Base-by-base conservation (phyloP, 768 basidiomycete species). In the Xerocomellus intermedius region DNA sequence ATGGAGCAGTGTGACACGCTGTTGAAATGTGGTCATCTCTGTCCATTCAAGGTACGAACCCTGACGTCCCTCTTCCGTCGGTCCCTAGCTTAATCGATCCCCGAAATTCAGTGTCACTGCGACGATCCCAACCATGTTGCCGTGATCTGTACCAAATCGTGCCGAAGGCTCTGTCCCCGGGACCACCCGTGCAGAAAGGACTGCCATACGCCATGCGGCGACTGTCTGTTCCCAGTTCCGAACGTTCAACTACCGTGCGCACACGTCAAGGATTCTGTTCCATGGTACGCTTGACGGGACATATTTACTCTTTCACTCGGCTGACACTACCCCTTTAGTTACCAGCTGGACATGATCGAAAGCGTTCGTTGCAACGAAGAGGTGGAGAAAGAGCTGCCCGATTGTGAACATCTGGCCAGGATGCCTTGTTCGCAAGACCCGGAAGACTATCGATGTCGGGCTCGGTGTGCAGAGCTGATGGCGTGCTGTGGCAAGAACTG, bases 21-120 rank as follows among this genome's bases (percentile, higher is more conserved):
- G 17, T 69, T 89, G 26, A 66, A 70, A 21, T 89, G 87, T 59
- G 87, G 87, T 3, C 87, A 89, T 62, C 68, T 75, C 4, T 89
- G 87, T 61, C 82, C 83, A 0, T 84, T 76, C 56, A 82, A 82
- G 69, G 85, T 84, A 65, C 37, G 68, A 16, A 50, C 2, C 10
- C 12, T 36, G 10, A 9, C 6, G n/a, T 14, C 8, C 22, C 41
- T 30, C 32, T 3, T 17, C 9, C 10, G 16, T 42, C 26, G 6
- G 1, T 17, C 42, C 3, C n/a, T 12, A 5, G 4, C 26, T 30
- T 4, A 36, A 36, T 35, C 28, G 21, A 4, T 24, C 17, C n/a
- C 22, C 42, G 33, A 9, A 9, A 38, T 51, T 8, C 55, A 87
- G 81, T 87, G 86, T 53, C 85, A 87, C 55, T 74, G 79, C 0